Conservation (phyloP, 1,284 basidiomycete species). For the Somion occarium region DNA sequence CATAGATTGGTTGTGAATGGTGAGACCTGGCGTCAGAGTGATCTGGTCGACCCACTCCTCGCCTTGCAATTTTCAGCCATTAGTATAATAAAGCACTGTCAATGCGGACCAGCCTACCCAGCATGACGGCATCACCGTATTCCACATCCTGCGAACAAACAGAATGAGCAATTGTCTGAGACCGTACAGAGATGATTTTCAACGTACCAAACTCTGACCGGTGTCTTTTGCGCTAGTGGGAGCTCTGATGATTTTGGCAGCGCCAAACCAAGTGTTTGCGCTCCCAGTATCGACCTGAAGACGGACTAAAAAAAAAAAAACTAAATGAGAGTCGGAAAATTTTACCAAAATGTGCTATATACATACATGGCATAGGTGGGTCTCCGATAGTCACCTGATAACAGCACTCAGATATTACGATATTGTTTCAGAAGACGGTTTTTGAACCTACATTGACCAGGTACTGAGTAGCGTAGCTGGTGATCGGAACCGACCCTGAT, state of each 20-base stretch:
- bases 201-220: slow-evolving; percentile 3
- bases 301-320: background rate
- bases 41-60: slow-evolving; percentile 20
- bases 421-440: background rate
- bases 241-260: slow-evolving; percentile 29
- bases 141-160: slow-evolving; percentile 31
- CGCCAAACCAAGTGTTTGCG: slow-evolving; percentile 61
- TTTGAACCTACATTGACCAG: slow-evolving; percentile 10
- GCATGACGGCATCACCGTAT: slow-evolving; percentile 42
- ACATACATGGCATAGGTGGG: slow-evolving; percentile 10
- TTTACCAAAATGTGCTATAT: no score
- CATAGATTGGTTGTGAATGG: slow-evolving; percentile 38
- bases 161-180: no score
- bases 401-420: background rate
- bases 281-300: slow-evolving; percentile 7
- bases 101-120: slow-evolving; percentile 23
- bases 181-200: background rate
- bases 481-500: slow-evolving; percentile 8
- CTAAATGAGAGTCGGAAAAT: background rate
- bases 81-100: background rate
- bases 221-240: slow-evolving; percentile 35
- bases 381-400: slow-evolving; percentile 11
- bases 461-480: slow-evolving; percentile 9
- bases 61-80: background rate
- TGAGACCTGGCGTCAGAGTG: slow-evolving; percentile 15